Base-by-base conservation (phyloP, 2,329 filamentous ascomycete species). In the Aspergillus persii region DNA sequence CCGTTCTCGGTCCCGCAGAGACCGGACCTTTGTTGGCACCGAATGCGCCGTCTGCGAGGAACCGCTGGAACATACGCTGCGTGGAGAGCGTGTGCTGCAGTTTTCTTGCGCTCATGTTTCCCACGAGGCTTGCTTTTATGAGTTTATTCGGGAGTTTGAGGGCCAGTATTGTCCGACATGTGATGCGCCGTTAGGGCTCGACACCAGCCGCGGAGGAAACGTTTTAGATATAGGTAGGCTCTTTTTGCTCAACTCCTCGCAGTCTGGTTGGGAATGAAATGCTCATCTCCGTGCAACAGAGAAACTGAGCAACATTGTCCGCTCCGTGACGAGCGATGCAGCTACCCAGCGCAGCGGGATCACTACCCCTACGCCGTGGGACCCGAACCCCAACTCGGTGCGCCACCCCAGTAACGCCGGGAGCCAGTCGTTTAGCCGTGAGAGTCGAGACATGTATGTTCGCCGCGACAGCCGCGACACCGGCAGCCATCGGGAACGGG, bases 81-180 rank as follows among this genome's bases (percentile, higher is more conserved):
- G 91, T 53, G 95, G 95, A 60, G 95, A 99, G 79, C 88, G 92
- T 66, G 92, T 99, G 62, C 81, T 99, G 56, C 95, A 98, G 74
- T 95, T 99, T 70, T 96, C 93, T 5, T 99, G 95, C 77, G 86
- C 89, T n/a, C 95, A 99, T 77, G 94, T 99, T 61, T 92, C 94
- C 9, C 95, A 99, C 74, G 95, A 98, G 76, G 95, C 94, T 39
- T 99, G 95, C 78, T 98, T 99, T 74, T 98, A 98, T 79, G 95
- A 99, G 77, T 97, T 96, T 73, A 96, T 99, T 69, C 90, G 91
- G 70, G 94, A 97, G 71, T 90, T 94, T 60, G 93, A 98, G 67
- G 91, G 91, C 55, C 92, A 98, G 70, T 93, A 92, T 71, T 99
- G 95, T 77, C 95, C 95, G 30, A 90, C 91, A 65, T 99, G 95